A percentile compares a stretch with the other conserved stretches of the same genome.
Evolutionary conservation across 805 yeast genomes (phyloP).

Genomic region (Saturnispora hagleri): DNA sequence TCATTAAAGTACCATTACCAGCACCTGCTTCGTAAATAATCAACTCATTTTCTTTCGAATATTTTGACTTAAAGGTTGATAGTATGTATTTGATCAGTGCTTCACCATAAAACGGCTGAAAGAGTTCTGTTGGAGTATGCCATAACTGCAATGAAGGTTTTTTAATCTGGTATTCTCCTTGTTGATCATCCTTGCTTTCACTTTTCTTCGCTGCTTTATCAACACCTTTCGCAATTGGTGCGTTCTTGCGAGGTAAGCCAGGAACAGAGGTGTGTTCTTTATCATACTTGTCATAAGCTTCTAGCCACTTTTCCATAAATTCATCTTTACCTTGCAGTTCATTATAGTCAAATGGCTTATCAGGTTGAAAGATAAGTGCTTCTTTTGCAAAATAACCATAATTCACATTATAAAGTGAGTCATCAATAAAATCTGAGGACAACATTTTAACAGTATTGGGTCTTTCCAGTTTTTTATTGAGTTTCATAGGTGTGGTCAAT

Average conservation of each 20-base stretch:
- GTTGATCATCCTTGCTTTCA: background rate
- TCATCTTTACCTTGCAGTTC: constrained; percentile 54
- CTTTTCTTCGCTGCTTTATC: background rate
- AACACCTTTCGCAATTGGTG: background rate
- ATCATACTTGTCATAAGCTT: constrained; percentile 49
- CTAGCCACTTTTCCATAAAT: constrained; percentile 59
- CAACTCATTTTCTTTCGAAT: constrained; percentile 62
- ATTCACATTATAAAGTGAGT: constrained; percentile 68
- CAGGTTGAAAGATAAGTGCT: constrained; percentile 67
- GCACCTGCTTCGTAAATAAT: constrained; percentile 84
- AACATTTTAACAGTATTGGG: constrained; percentile 63
- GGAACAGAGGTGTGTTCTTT: constrained; percentile 10
- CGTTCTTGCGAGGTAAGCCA: constrained; percentile 3
- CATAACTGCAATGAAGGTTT: constrained; percentile 56
- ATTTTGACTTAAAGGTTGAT: constrained; percentile 57
- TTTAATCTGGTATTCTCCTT: constrained; percentile 7
- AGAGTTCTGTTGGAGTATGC: constrained; percentile 87
- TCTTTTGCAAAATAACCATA: constrained; percentile 79
- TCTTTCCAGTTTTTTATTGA: constrained; percentile 33
- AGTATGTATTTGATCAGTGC: constrained; percentile 75
- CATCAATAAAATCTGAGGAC: constrained; percentile 75
- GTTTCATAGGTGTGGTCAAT: constrained; percentile 28
- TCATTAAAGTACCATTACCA: constrained; percentile 83
- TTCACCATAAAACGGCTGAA: constrained; percentile 78
- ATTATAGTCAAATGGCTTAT: constrained; percentile 53